These are phyloP conservation scores for Cercospora canescens DNA, from an alignment of 2,329 filamentous ascomycete species.

Conservation along the genomic window DNA sequence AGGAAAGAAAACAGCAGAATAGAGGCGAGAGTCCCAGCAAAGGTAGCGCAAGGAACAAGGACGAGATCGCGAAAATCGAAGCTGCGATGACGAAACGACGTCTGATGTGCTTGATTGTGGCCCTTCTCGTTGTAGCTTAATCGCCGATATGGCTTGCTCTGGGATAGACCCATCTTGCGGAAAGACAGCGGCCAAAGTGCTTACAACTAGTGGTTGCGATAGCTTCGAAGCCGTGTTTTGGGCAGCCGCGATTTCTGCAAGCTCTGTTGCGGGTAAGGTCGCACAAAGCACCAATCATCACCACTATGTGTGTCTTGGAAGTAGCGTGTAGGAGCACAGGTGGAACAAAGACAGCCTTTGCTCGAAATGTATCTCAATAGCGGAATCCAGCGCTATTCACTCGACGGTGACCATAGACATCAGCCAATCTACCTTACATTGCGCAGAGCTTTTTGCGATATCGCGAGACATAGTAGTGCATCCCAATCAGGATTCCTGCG, in stretches of 20 bases:
- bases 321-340: background rate
- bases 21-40: background rate
- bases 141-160: constrained; percentile 6
- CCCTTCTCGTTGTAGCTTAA: constrained; percentile 3
- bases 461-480: background rate
- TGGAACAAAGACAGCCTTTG: background rate
- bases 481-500: background rate
- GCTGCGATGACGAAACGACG: background rate
- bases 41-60: background rate
- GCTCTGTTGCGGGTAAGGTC: background rate
- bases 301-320: background rate
- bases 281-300: background rate
- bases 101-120: background rate
- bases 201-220: background rate
- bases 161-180: background rate
- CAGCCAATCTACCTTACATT: background rate
- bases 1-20: background rate
- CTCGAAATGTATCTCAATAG: background rate
- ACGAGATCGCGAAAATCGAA: constrained; percentile 3
- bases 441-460: background rate
- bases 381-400: background rate
- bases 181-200: background rate
- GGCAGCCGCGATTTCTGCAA: background rate
- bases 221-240: background rate
- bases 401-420: background rate